Percentiles rank a stretch among this genome's conserved stretches.
Evolutionary conservation across 169 alveolate genomes (phyloP).

Genomic region (Eimeria praecox): DNA sequence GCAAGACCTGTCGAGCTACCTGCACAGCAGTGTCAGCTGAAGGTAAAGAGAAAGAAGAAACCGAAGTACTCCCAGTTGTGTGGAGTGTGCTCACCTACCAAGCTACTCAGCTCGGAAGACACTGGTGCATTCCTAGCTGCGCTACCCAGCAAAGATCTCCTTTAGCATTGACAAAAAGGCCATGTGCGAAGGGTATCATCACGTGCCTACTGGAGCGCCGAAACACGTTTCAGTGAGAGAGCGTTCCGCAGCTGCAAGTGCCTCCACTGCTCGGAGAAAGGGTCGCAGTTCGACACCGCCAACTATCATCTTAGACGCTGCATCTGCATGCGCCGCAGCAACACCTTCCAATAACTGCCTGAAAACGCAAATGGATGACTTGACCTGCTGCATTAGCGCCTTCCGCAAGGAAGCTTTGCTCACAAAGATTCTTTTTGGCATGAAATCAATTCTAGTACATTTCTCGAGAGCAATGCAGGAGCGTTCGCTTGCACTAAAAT

Average conservation of each 20-base stretch:
- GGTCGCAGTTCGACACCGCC: slow-evolving; percentile 47
- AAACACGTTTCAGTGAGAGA: slow-evolving; percentile 61
- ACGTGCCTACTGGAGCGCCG: slow-evolving; percentile 70
- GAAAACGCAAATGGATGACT: not conserved
- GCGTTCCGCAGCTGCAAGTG: slow-evolving; percentile 64
- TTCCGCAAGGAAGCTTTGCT: not conserved
- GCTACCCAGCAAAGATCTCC: not conserved
- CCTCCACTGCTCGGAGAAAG: slow-evolving; percentile 69
- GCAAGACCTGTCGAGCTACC: slow-evolving; percentile 67
- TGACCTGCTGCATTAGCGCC: not conserved
- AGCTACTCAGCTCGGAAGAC: not conserved
- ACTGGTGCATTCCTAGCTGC: not conserved
- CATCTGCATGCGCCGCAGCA: slow-evolving; percentile 46
- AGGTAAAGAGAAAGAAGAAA: not conserved
- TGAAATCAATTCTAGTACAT: not conserved
- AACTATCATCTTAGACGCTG: slow-evolving; percentile 43
- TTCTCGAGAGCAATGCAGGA: not conserved
- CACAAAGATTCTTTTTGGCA: not conserved
- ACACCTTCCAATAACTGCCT: slow-evolving; percentile 71
- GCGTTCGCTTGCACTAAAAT: not conserved
- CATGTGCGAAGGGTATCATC: not conserved
- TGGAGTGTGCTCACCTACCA: not conserved
- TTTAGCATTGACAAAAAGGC: not conserved
- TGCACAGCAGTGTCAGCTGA: slow-evolving; percentile 72
- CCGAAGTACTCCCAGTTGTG: not conserved